phyloP scores from a whole-genome alignment of 1,284 basidiomycete species.

The Austroboletus niveus region DNA sequence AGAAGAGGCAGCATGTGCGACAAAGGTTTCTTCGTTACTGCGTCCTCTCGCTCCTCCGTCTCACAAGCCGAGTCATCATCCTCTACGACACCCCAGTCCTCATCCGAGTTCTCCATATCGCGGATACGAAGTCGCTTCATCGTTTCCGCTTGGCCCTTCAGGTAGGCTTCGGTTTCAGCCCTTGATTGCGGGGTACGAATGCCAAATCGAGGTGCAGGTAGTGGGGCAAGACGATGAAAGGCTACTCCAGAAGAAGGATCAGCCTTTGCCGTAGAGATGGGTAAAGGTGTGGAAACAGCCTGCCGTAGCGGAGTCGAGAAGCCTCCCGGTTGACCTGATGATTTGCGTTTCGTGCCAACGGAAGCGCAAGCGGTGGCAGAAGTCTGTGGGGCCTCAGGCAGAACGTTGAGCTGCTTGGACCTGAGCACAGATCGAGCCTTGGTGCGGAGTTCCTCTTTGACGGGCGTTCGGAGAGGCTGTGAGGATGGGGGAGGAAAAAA shows the following conservation, averaged over 20 bases:
- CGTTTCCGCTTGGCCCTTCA: slow-evolving; percentile 62
- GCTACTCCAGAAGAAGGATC: slow-evolving; percentile 31
- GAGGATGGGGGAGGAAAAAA: slow-evolving; percentile 43
- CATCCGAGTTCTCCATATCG: slow-evolving; percentile 47
- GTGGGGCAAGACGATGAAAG: slow-evolving; percentile 65
- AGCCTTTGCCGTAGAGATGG: slow-evolving; percentile 42
- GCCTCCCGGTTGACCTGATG: slow-evolving; percentile 31
- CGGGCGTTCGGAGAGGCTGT: slow-evolving; percentile 52
- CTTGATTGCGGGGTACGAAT: slow-evolving; percentile 54
- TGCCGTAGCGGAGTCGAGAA: slow-evolving; percentile 47
- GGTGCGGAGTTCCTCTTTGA: slow-evolving; percentile 44
- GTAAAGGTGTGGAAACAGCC: slow-evolving; percentile 46
- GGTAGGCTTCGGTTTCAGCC: slow-evolving; percentile 60
- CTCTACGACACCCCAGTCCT: slow-evolving; percentile 41
- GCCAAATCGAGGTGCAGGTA: slow-evolving; percentile 57
- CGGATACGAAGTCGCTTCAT: slow-evolving; percentile 62
- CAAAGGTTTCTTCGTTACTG: slow-evolving; percentile 25
- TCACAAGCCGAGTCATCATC: slow-evolving; percentile 52
- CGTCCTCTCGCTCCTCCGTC: slow-evolving; percentile 40
- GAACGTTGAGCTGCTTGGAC: slow-evolving; percentile 33
- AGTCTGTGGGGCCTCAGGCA: slow-evolving; percentile 13
- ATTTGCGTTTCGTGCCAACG: slow-evolving; percentile 65
- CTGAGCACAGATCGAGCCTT: slow-evolving; percentile 33
- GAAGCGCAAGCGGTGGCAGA: slow-evolving; percentile 31
- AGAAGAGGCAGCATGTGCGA: slow-evolving; percentile 24